Evolutionary conservation across 2,329 filamentous ascomycete genomes (phyloP).

Genomic region (Fusarium poae): DNA sequence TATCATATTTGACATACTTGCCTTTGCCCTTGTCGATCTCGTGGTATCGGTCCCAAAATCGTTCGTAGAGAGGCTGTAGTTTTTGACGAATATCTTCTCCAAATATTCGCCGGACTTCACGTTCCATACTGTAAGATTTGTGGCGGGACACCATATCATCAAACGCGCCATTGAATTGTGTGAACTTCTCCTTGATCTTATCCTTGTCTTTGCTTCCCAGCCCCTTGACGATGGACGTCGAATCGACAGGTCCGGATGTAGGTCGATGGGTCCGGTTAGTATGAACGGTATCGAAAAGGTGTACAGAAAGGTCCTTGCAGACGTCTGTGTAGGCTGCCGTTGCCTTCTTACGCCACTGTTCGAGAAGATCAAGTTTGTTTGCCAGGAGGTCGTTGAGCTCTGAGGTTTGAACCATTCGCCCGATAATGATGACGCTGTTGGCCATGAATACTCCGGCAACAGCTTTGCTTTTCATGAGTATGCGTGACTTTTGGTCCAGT

Average conservation of each 20-base stretch:
- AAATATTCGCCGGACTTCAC: slow-evolving; percentile 84
- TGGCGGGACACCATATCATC: slow-evolving; percentile 89
- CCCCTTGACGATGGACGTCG: slow-evolving; percentile 84
- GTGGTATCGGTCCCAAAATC: slow-evolving; percentile 98
- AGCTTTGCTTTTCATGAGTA: slow-evolving; percentile 81
- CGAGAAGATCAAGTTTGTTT: slow-evolving; percentile 74
- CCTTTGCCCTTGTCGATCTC: slow-evolving; percentile 98
- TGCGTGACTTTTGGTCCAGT: slow-evolving; percentile 79
- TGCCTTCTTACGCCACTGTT: slow-evolving; percentile 89
- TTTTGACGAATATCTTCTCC: slow-evolving; percentile 88
- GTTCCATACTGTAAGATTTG: slow-evolving; percentile 88
- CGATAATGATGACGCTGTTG: slow-evolving; percentile 86
- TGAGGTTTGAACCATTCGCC: slow-evolving; percentile 85
- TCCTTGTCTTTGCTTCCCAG: slow-evolving; percentile 93
- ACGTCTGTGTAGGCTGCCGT: slow-evolving; percentile 84
- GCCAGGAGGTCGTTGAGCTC: slow-evolving; percentile 81
- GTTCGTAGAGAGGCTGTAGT: slow-evolving; percentile 92
- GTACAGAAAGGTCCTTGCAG: slow-evolving; percentile 88
- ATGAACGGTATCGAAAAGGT: slow-evolving; percentile 91
- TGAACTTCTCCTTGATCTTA: slow-evolving; percentile 95
- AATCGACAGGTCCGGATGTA: slow-evolving; percentile 81
- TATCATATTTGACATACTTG: slow-evolving; percentile 98
- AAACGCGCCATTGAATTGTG: slow-evolving; percentile 89
- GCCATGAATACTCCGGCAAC: slow-evolving; percentile 89
- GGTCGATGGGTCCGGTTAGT: slow-evolving; percentile 82